A percentile compares a stretch with the other conserved stretches of the same genome.
Evolutionary conservation across 768 basidiomycete species (phyloP).

Genomic region (Tulasnella sp.): DNA sequence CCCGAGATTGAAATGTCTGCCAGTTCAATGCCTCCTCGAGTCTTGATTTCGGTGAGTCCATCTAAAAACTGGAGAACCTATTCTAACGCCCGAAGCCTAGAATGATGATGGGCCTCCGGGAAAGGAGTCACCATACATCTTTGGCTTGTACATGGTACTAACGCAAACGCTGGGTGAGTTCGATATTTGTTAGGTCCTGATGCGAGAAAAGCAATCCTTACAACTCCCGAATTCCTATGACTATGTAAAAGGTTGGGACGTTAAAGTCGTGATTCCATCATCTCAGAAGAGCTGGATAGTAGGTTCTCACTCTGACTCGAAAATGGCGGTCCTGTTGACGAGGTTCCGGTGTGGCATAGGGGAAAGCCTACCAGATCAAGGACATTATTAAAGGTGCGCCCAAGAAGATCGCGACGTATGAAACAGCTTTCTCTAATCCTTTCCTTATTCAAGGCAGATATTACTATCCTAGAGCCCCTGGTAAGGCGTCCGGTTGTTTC

Average conservation of each 20-base stretch:
- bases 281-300: slow-evolving; percentile 83
- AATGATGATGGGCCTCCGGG: slow-evolving; percentile 83
- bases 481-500: slow-evolving; percentile 28
- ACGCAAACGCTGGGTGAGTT: slow-evolving; percentile 49
- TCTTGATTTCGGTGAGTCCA: slow-evolving; percentile 21
- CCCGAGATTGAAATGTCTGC: neutral
- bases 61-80: neutral
- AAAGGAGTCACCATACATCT: slow-evolving; percentile 64
- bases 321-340: neutral
- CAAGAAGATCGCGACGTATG: neutral
- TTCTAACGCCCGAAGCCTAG: slow-evolving; percentile 30
- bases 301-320: neutral
- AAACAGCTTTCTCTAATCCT: neutral
- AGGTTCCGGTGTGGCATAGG: slow-evolving; percentile 32
- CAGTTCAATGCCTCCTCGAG: slow-evolving; percentile 14
- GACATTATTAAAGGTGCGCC: slow-evolving; percentile 56
- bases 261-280: slow-evolving; percentile 71
- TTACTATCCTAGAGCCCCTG: slow-evolving; percentile 62
- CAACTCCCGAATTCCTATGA: neutral
- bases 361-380: slow-evolving; percentile 73
- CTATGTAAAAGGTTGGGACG: slow-evolving; percentile 57
- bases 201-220: neutral
- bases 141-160: slow-evolving; percentile 58
- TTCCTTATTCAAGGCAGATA: slow-evolving; percentile 33
- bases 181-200: neutral